phyloP scores from a whole-genome alignment of 306 rosid species.

The Vigna unguiculata region DNA sequence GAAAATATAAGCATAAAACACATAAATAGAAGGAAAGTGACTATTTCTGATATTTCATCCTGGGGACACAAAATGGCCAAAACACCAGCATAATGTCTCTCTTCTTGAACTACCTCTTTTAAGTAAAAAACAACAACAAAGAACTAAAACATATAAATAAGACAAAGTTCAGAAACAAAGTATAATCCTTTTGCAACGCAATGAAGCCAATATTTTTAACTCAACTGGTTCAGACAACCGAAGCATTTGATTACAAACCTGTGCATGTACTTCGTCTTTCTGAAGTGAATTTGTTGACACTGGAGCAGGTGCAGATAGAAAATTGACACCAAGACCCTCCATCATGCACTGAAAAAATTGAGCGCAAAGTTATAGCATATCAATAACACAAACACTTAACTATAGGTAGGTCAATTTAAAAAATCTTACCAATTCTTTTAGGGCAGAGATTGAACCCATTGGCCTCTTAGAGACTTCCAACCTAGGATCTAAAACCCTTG shows the following conservation, averaged over 20 bases:
- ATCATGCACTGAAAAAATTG: slow-evolving; percentile 70
- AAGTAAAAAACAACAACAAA: slow-evolving; percentile 29
- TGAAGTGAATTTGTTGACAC: slow-evolving; percentile 60
- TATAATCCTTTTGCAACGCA: slow-evolving; percentile 28
- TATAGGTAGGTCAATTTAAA: slow-evolving; percentile 15
- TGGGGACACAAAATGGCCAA: slow-evolving; percentile 11
- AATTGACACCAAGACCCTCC: slow-evolving; percentile 80
- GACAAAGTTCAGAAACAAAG: background rate
- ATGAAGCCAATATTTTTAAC: slow-evolving; percentile 11
- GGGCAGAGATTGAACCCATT: slow-evolving; percentile 68
- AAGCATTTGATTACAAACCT: slow-evolving; percentile 62
- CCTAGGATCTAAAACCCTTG: slow-evolving; percentile 68
- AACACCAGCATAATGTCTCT: slow-evolving; percentile 21
- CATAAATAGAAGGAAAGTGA: slow-evolving; percentile 31
- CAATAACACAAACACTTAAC: slow-evolving; percentile 29
- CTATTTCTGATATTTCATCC: slow-evolving; percentile 38
- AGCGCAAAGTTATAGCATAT: slow-evolving; percentile 44
- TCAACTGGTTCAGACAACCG: slow-evolving; percentile 36
- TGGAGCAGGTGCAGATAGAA: slow-evolving; percentile 63
- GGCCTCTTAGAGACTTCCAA: slow-evolving; percentile 71
- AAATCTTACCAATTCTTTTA: slow-evolving; percentile 74
- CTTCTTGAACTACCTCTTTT: background rate
- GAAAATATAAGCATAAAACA: slow-evolving; percentile 12
- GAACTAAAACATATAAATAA: slow-evolving; percentile 11
- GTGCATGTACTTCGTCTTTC: slow-evolving; percentile 88